Base-by-base conservation (phyloP, 352 stramenopile species). In the Paralagenidium karlingii region DNA sequence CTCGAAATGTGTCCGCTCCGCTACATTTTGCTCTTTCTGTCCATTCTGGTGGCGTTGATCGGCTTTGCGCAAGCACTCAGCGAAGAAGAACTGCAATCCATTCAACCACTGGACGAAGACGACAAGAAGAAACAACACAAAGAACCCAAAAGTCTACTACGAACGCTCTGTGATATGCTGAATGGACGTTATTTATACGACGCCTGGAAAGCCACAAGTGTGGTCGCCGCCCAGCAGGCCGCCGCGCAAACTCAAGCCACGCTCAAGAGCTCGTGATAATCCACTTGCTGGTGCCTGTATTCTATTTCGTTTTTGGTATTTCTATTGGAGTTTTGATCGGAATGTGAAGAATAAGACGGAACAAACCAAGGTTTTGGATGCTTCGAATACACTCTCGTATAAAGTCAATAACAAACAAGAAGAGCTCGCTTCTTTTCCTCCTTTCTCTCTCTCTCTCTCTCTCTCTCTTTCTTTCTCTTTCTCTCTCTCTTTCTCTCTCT, bases 141-240 rank as follows among this genome's bases (percentile, higher is more conserved):
- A 36, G 45, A 55, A 19, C 54, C 45, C 41, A 76, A 82, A 45
- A 21, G 24, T 24, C 47, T 50, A 8, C 53, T 87, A 37, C 71
- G 74, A 50, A 87, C 73, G 55, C 55, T 91, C 33, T 38, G 88
- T 12, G 74, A 89, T 51, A 91, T 91, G 78, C 75, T 91, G 51
- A 87, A 83, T 42, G 78, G 78, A 45, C 78, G 82, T 38, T 91
- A 91, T 51, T 52, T 91, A n/a, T 83, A 87, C 53, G 67, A 91
- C 52, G 71, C 75, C 8, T 91, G 62, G 54, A 77, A 85, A 49
- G 32, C 63, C 13, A 28, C 16, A 22, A 28, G 22, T 0, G 9
- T 18, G 19, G 15, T 49, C 8, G 31, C 38, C 24, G 42, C 33
- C 32, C 22, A 49, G n/a, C 38, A 43, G 19, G 5, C 8, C n/a